Evolutionary conservation across 2,329 filamentous ascomycete species (phyloP).

Genomic region (Cercospora sp.): DNA sequence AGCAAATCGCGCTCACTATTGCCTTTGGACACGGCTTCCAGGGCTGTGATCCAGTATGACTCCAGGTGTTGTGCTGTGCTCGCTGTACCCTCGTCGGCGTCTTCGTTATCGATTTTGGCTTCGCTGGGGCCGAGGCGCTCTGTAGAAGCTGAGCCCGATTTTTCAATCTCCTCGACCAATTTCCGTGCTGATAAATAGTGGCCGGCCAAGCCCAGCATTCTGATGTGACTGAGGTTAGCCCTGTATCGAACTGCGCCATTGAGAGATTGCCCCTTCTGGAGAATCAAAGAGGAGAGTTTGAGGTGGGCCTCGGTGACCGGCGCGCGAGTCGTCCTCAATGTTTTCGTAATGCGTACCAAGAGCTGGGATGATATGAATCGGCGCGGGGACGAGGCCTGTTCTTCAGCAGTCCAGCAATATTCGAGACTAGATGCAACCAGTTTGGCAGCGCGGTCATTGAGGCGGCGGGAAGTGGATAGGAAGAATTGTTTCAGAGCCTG

Average conservation of each 20-base stretch:
- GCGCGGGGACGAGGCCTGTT: background rate
- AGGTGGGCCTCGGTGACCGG: background rate
- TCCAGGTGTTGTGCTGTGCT: background rate
- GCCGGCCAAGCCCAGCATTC: background rate
- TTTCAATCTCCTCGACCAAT: background rate
- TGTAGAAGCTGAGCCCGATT: background rate
- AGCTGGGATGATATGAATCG: background rate
- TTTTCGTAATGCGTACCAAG: background rate
- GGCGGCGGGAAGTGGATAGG: constrained; percentile 47
- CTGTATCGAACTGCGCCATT: background rate
- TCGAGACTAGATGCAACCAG: constrained; percentile 60
- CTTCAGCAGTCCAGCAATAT: constrained; percentile 49
- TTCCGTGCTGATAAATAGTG: background rate
- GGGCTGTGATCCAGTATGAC: constrained; percentile 37
- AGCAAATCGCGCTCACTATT: constrained; percentile 60
- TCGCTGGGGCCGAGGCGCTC: background rate
- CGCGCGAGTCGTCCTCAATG: background rate
- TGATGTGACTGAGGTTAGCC: background rate
- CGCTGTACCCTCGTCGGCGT: background rate
- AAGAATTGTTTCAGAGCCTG: constrained; percentile 68
- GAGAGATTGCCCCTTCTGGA: background rate
- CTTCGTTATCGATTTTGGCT: background rate
- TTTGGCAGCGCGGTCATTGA: constrained; percentile 69
- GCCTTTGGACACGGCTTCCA: constrained; percentile 61
- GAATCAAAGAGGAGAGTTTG: background rate